Conservation (phyloP, 768 basidiomycete genomes). For the Lactarius vividus region DNA sequence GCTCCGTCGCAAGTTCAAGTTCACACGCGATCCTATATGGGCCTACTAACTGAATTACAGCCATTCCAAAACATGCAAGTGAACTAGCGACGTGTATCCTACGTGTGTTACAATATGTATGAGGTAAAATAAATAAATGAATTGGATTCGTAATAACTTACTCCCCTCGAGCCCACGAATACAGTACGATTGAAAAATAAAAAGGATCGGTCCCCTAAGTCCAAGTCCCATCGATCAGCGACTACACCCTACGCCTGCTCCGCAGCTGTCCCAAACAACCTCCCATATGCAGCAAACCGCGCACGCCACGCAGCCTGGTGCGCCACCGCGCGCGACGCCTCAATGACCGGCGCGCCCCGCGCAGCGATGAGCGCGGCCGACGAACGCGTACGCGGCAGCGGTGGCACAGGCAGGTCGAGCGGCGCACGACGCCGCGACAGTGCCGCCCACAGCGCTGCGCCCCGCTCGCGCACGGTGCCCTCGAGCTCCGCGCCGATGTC, state of each 20-base stretch:
- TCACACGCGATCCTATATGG: not conserved
- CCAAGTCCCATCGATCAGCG: not conserved
- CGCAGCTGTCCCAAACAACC: not conserved
- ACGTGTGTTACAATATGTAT: not conserved
- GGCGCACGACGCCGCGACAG: conserved; percentile 6
- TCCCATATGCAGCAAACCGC: conserved; percentile 3
- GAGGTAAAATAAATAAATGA: not conserved
- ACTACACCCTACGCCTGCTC: not conserved
- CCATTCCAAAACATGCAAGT: not conserved
- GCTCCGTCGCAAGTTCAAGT: not conserved
- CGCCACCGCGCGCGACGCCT: conserved; percentile 9
- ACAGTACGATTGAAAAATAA: not conserved
- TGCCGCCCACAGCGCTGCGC: conserved; percentile 14
- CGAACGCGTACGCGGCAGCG: not conserved
- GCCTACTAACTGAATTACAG: not conserved
- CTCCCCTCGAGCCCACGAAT: not conserved
- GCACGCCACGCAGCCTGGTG: conserved; percentile 15
- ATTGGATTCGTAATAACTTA: not conserved
- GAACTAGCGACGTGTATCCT: not conserved
- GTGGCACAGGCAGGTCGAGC: conserved; percentile 7
- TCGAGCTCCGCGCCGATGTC: conserved; percentile 16
- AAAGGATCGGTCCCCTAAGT: not conserved
- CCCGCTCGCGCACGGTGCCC: conserved; percentile 22
- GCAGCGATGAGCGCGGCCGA: not conserved
- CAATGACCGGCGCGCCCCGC: conserved; percentile 1